Percentiles rank a stretch among this genome's conserved stretches.
Evolutionary conservation across 2,329 filamentous ascomycete species (phyloP).

Genomic region (Cytospora mali): DNA sequence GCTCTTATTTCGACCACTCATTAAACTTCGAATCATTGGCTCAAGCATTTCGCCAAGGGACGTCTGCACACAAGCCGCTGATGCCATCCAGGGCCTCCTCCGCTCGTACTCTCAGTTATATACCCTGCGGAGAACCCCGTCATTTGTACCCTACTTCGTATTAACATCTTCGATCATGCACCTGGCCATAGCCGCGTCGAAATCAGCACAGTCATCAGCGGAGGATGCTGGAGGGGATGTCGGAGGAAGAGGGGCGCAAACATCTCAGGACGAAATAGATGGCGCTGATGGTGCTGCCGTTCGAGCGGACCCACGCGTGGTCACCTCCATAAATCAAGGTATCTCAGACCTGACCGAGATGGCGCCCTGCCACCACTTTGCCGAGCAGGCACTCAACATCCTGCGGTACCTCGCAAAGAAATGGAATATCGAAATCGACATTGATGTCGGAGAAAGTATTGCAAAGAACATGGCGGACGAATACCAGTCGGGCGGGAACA

Average conservation of each 20-base stretch:
- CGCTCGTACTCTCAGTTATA: slow-evolving; percentile 62
- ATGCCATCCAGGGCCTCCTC: slow-evolving; percentile 59
- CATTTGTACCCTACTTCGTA: slow-evolving; percentile 65
- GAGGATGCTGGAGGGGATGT: slow-evolving; percentile 23
- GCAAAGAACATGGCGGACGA: slow-evolving; percentile 12
- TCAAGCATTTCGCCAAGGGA: slow-evolving; percentile 66
- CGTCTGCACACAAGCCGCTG: slow-evolving; percentile 64
- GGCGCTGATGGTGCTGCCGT: background rate
- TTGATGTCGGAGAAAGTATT: slow-evolving; percentile 35
- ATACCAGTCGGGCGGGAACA: background rate
- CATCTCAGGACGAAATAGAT: background rate
- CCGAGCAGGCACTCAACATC: slow-evolving; percentile 63
- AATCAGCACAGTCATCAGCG: background rate
- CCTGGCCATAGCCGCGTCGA: slow-evolving; percentile 53
- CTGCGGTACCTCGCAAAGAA: slow-evolving; percentile 59
- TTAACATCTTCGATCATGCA: slow-evolving; percentile 64
- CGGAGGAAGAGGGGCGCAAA: background rate
- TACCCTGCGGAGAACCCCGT: slow-evolving; percentile 59
- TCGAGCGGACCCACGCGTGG: slow-evolving; percentile 43
- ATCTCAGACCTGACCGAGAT: slow-evolving; percentile 63
- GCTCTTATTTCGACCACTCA: slow-evolving; percentile 73
- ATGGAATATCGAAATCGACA: slow-evolving; percentile 59
- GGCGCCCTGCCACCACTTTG: slow-evolving; percentile 63
- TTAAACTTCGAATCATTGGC: slow-evolving; percentile 64
- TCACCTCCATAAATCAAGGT: slow-evolving; percentile 53